These are phyloP conservation scores for Telfairia occidentalis DNA, from an alignment of 331 rosid genomes.

Conservation along the genomic window DNA sequence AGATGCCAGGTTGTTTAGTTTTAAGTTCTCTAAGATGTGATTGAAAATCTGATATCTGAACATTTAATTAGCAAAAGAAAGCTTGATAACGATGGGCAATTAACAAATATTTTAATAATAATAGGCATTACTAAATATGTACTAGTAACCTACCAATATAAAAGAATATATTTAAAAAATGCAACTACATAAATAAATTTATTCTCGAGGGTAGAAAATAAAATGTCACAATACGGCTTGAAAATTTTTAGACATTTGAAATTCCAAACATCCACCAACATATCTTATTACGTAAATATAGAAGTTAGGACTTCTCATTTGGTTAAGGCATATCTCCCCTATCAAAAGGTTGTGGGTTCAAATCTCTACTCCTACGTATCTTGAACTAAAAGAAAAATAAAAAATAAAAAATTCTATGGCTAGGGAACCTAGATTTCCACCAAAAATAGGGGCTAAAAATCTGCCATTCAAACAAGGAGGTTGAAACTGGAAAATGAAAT, in stretches of 20 bases:
- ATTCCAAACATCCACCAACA: neutral
- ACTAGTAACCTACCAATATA: neutral
- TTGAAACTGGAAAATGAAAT: neutral
- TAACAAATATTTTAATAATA: neutral
- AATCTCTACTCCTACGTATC: no score
- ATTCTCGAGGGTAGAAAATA: neutral
- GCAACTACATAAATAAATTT: neutral
- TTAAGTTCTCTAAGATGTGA: neutral
- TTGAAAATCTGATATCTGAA: neutral
- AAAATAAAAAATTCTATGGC: no score
- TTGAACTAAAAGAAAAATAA: no score
- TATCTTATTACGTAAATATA: no score
- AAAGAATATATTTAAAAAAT: neutral
- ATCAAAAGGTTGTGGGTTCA: no score
- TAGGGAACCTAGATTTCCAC: neutral
- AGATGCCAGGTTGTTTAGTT: neutral
- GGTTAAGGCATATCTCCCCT: no score
- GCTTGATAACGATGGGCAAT: neutral
- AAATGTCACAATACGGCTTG: neutral
- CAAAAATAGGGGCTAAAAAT: neutral
- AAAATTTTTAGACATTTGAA: neutral
- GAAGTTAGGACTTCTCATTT: no score
- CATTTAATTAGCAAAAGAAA: neutral
- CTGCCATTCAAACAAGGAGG: neutral
- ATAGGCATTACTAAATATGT: neutral